These are phyloP conservation scores for Gentiana dahurica DNA, from an alignment of 257 asterid genomes.

Conservation along the genomic window DNA sequence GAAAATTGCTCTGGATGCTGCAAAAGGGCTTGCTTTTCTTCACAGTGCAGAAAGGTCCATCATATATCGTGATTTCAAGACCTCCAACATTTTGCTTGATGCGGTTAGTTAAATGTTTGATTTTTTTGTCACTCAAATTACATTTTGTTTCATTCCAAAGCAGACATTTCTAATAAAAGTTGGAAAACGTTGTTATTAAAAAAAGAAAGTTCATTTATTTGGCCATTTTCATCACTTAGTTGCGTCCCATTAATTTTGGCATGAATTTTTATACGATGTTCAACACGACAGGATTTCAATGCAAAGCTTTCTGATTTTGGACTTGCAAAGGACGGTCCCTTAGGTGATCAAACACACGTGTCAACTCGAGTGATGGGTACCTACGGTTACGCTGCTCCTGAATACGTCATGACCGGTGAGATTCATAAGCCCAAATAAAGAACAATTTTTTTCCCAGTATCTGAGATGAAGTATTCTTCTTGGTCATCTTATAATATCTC, in stretches of 20 bases:
- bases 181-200: too few relatives aligned
- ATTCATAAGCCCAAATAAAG: constrained; percentile 4
- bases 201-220: too few relatives aligned
- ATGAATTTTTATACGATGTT: neutral
- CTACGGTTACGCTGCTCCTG: constrained; percentile 96
- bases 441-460: neutral
- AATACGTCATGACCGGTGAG: constrained; percentile 98
- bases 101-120: constrained; percentile 39
- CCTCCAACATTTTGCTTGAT: constrained; percentile 42
- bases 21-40: constrained; percentile 95
- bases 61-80: constrained; percentile 89
- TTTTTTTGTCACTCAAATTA: neutral
- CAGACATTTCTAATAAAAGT: too few relatives aligned
- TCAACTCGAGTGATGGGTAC: constrained; percentile 98
- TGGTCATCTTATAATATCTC: too few relatives aligned
- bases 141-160: neutral
- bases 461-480: neutral
- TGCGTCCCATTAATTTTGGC: constrained; percentile 1
- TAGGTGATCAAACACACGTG: constrained; percentile 97
- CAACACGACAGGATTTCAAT: constrained; percentile 55
- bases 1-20: constrained; percentile 89
- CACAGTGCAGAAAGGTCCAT: constrained; percentile 85
- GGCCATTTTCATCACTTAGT: too few relatives aligned
- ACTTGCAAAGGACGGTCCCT: constrained; percentile 89
- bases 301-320: constrained; percentile 98